Evolutionary conservation across 192 early-diverging fungal species (phyloP).

Genomic region (Radiomyces spectabilis): DNA sequence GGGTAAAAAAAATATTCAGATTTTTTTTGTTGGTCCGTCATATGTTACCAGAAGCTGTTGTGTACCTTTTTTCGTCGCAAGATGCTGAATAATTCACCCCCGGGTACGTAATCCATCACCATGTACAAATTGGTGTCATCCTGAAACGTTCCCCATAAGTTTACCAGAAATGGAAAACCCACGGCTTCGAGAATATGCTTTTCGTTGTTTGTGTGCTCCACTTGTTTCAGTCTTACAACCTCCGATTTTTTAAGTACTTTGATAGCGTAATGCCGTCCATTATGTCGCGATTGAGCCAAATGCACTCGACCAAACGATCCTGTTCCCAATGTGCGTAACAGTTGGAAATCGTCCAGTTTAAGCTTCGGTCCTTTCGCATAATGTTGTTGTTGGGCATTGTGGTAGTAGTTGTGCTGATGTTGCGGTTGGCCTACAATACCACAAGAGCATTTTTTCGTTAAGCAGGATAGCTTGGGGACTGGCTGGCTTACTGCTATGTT

Average conservation of each 20-base stretch:
- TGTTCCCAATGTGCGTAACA: conserved; percentile 88
- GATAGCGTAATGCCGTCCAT: conserved; percentile 85
- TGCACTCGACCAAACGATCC: conserved; percentile 96
- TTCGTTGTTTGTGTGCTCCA: conserved; percentile 96
- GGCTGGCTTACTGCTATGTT: too few species aligned
- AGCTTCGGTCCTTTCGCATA: conserved; percentile 48
- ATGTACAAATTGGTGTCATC: conserved; percentile 75
- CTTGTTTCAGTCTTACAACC: conserved; percentile 86
- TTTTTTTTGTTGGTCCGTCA: not conserved
- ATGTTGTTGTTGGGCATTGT: too few species aligned
- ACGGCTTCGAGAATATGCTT: conserved; percentile 80
- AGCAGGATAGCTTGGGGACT: too few species aligned
- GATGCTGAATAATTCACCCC: conserved; percentile 83
- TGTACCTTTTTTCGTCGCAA: conserved; percentile 59
- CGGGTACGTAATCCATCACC: conserved; percentile 80
- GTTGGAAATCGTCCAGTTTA: conserved; percentile 71
- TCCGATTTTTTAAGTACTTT: conserved; percentile 91
- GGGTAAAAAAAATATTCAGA: not conserved
- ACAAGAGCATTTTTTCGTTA: too few species aligned
- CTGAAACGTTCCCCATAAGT: conserved; percentile 84
- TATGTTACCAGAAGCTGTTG: not conserved
- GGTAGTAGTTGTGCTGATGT: too few species aligned
- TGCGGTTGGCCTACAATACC: too few species aligned
- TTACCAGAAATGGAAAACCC: conserved; percentile 81
- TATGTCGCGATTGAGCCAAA: conserved; percentile 67